A percentile compares a stretch with the other conserved stretches of the same genome.
These are phyloP conservation scores for Hyaloscypha hepaticicola DNA, from an alignment of 495 filamentous ascomycete species.

Conservation along the genomic window DNA sequence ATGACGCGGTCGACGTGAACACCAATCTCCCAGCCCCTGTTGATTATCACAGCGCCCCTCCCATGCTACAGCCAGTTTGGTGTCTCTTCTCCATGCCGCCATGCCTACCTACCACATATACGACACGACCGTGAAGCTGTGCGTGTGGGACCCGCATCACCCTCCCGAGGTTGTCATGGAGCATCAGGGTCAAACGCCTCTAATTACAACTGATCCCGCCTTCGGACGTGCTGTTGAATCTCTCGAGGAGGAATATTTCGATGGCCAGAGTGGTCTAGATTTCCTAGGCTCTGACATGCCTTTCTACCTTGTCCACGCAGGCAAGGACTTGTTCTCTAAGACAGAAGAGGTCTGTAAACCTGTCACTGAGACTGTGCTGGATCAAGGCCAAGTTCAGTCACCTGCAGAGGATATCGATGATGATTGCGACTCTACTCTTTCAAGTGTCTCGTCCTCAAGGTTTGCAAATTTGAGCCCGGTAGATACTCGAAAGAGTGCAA, in stretches of 20 bases:
- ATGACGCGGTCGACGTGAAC: not conserved
- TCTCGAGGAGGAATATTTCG: conserved; percentile 10
- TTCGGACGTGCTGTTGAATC: not conserved
- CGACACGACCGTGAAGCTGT: conserved; percentile 5
- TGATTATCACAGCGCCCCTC: not conserved
- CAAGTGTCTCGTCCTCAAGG: not conserved
- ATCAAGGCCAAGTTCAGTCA: not conserved
- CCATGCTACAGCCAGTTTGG: not conserved
- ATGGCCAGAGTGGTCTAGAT: conserved; percentile 7
- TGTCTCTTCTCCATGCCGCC: not conserved
- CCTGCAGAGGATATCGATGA: not conserved
- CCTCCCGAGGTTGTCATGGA: not conserved
- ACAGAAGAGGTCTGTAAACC: not conserved
- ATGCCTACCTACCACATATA: conserved; percentile 9
- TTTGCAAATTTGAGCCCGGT: not conserved
- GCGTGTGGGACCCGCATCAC: not conserved
- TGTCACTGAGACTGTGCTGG: not conserved
- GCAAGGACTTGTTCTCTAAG: conserved; percentile 13
- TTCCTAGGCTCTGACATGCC: conserved; percentile 9
- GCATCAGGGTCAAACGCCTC: not conserved
- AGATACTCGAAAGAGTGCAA: not conserved
- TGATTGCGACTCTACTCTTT: not conserved
- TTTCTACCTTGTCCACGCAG: conserved; percentile 17
- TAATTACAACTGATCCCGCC: not conserved
- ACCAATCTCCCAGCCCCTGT: not conserved